Evolutionary conservation across 768 basidiomycete species (phyloP).

Genomic region (Candolleomyces efflorescens): DNA sequence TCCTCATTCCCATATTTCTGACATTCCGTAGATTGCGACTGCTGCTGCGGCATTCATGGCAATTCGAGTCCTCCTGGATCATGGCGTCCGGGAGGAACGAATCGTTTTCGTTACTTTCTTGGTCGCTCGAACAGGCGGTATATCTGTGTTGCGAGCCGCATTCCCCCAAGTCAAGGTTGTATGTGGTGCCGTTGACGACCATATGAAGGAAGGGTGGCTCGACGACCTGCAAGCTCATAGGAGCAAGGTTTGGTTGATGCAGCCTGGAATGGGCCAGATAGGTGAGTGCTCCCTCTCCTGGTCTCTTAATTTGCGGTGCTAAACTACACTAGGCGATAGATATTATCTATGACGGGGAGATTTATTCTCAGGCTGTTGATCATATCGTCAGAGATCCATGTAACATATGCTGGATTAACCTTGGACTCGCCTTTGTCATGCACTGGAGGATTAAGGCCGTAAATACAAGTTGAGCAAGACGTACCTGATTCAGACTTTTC

Average conservation of each 20-base stretch:
- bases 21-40: constrained; percentile 70
- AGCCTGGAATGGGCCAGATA: constrained; percentile 88
- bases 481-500: too few relatives aligned
- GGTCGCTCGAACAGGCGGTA: constrained; percentile 76
- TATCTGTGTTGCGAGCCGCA: constrained; percentile 71
- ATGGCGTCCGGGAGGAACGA: constrained; percentile 78
- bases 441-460: too few relatives aligned
- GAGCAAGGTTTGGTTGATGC: constrained; percentile 75
- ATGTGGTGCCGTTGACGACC: constrained; percentile 78
- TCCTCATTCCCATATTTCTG: neutral
- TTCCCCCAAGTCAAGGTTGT: constrained; percentile 87
- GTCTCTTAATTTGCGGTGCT: neutral
- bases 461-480: too few relatives aligned
- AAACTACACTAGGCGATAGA: constrained; percentile 29
- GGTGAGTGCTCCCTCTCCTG: constrained; percentile 39
- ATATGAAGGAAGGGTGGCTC: constrained; percentile 71
- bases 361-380: neutral
- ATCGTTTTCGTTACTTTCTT: constrained; percentile 92
- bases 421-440: neutral
- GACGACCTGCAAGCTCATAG: constrained; percentile 49
- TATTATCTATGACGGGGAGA: constrained; percentile 31
- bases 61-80: constrained; percentile 88
- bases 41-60: constrained; percentile 95
- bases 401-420: neutral
- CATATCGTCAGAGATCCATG: neutral